phyloP scores from a whole-genome alignment of 495 filamentous ascomycete genomes.

The Talaromyces stipitatus region DNA sequence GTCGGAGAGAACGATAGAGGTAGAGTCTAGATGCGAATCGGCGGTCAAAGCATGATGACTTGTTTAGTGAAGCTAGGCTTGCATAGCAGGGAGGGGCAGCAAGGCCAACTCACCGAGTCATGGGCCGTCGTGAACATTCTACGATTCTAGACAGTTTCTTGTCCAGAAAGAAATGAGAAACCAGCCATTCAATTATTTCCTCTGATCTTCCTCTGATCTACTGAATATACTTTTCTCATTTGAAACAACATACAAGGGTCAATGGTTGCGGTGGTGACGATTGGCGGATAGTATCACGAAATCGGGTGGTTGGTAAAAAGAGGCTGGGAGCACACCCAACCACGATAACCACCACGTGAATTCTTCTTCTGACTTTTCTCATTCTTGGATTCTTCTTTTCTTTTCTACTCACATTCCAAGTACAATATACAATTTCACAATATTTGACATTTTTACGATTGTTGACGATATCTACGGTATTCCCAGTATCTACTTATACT shows the following conservation, averaged over 20 bases:
- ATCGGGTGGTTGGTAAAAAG: constrained; percentile 39
- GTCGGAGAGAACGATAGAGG: background rate
- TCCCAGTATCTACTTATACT: background rate
- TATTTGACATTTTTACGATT: background rate
- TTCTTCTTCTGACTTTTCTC: constrained; percentile 10
- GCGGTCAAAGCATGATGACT: background rate
- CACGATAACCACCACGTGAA: constrained; percentile 6
- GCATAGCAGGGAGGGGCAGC: background rate
- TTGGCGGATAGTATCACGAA: constrained; percentile 20
- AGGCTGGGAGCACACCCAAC: constrained; percentile 23
- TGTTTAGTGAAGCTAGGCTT: background rate
- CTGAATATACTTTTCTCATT: background rate
- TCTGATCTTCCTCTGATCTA: too few species aligned
- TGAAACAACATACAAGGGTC: background rate
- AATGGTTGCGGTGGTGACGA: background rate
- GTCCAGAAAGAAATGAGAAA: background rate
- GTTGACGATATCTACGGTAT: background rate
- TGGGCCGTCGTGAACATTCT: too few species aligned
- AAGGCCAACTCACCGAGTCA: background rate
- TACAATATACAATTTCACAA: background rate
- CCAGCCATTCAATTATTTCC: background rate
- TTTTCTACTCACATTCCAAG: constrained; percentile 1
- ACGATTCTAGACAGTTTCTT: too few species aligned
- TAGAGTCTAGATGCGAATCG: background rate
- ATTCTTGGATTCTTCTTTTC: constrained; percentile 11